These are phyloP conservation scores for Paramyrothecium sp. DNA, from an alignment of 2,329 filamentous ascomycete genomes.

Conservation along the genomic window DNA sequence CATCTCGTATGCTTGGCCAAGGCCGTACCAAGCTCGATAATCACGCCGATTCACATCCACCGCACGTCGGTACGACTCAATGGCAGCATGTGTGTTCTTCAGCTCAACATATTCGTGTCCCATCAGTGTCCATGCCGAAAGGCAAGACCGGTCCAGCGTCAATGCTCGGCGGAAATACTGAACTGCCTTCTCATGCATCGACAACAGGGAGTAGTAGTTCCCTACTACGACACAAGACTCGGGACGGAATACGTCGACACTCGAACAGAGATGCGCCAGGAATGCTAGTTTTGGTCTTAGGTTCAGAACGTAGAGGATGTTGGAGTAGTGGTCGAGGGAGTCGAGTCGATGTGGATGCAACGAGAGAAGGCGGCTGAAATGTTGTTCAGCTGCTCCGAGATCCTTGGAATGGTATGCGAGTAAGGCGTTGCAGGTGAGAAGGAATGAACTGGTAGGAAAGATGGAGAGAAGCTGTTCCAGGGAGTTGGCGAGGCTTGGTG, in stretches of 20 bases:
- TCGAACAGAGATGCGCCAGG: conserved; percentile 84
- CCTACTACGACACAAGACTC: conserved; percentile 97
- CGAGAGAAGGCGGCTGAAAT: conserved; percentile 78
- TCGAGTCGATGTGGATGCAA: conserved; percentile 75
- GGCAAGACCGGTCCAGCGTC: conserved; percentile 83
- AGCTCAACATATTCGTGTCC: conserved; percentile 98
- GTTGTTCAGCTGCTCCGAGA: conserved; percentile 64
- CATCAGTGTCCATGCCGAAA: conserved; percentile 98
- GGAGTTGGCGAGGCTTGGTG: conserved; percentile 69
- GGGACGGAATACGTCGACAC: conserved; percentile 91
- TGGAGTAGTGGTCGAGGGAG: conserved; percentile 92
- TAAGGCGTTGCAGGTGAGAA: conserved; percentile 85
- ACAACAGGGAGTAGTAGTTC: conserved; percentile 94
- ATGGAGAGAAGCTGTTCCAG: conserved; percentile 77
- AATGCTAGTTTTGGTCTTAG: conserved; percentile 87
- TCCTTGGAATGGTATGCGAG: conserved; percentile 89
- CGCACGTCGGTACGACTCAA: conserved; percentile 92
- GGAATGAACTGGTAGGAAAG: conserved; percentile 85
- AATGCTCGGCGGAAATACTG: conserved; percentile 95
- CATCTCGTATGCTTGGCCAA: conserved; percentile 96
- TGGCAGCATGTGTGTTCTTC: conserved; percentile 97
- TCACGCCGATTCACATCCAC: conserved; percentile 96
- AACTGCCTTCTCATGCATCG: conserved; percentile 95
- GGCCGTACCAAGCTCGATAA: conserved; percentile 96
- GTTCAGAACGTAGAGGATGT: conserved; percentile 93